These are phyloP conservation scores for Bryoglossum gracile DNA, from an alignment of 495 filamentous ascomycete genomes.

Conservation along the genomic window DNA sequence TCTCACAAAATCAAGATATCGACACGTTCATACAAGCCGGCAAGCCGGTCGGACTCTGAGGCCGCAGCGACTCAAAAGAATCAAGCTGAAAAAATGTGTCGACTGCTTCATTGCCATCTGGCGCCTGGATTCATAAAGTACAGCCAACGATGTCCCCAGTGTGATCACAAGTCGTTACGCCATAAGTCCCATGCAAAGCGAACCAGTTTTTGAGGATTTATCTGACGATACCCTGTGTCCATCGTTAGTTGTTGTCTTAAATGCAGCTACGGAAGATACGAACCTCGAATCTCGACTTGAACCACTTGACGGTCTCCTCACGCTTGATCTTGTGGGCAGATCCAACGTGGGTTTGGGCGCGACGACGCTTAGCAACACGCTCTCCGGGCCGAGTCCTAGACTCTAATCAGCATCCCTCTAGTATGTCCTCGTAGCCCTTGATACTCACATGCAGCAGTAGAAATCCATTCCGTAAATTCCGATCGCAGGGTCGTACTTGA, in stretches of 20 bases:
- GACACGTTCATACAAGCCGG: constrained; percentile 39
- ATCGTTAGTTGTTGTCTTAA: not conserved
- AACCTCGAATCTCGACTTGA: constrained; percentile 99
- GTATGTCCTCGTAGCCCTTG: constrained; percentile 30
- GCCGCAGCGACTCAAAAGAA: constrained; percentile 47
- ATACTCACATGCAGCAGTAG: constrained; percentile 88
- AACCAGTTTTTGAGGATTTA: constrained; percentile 19
- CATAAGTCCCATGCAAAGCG: constrained; percentile 29
- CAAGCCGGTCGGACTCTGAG: constrained; percentile 59
- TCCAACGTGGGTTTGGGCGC: constrained; percentile 79
- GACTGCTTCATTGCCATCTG: constrained; percentile 35
- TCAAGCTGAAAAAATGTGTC: constrained; percentile 35
- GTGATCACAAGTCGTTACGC: constrained; percentile 29
- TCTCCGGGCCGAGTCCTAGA: constrained; percentile 74
- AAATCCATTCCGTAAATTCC: constrained; percentile 99
- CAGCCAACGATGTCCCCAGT: constrained; percentile 25
- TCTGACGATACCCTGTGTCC: constrained; percentile 24
- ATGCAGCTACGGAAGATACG: constrained; percentile 67
- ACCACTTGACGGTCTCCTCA: constrained; percentile 95
- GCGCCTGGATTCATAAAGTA: constrained; percentile 28
- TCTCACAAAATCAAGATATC: not conserved
- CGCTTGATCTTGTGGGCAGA: constrained; percentile 85
- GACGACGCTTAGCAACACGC: constrained; percentile 91
- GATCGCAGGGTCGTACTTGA: constrained; percentile 99
- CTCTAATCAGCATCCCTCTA: not conserved